A percentile compares a stretch with the other conserved stretches of the same genome.
phyloP scores from a whole-genome alignment of 306 rosid species.

The Lathyrus sativus region DNA sequence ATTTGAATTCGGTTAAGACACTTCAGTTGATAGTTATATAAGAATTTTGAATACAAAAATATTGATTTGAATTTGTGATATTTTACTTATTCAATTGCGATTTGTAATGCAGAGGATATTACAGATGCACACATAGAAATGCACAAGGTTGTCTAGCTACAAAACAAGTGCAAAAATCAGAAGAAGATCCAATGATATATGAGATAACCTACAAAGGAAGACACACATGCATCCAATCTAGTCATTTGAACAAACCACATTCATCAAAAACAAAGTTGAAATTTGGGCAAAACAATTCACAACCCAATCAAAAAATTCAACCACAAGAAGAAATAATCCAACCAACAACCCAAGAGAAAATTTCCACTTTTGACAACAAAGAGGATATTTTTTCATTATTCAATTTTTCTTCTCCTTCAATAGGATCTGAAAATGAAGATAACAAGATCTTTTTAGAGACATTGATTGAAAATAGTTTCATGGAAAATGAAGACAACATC shows the following conservation, averaged over 20 bases:
- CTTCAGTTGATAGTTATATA: too few relatives aligned
- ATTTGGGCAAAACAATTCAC: conserved; percentile 35
- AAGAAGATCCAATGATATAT: conserved; percentile 49
- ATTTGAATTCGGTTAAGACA: too few relatives aligned
- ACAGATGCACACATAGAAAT: conserved; percentile 72
- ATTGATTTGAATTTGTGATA: too few relatives aligned
- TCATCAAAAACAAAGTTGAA: conserved; percentile 35
- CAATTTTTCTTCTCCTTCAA: conserved; percentile 47
- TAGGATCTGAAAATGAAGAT: conserved; percentile 46
- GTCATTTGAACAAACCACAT: conserved; percentile 33
- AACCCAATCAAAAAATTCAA: conserved; percentile 28
- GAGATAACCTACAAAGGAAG: conserved; percentile 62
- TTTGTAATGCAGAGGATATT: conserved; percentile 69
- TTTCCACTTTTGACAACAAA: conserved; percentile 34
- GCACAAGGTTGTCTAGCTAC: conserved; percentile 79
- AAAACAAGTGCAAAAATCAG: conserved; percentile 81
- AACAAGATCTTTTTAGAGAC: conserved; percentile 41
- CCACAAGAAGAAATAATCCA: conserved; percentile 36
- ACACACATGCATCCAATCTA: conserved; percentile 67
- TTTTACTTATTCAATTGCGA: neutral
- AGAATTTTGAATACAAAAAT: fast-evolving
- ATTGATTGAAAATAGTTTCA: conserved; percentile 41
- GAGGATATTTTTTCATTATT: conserved; percentile 56
- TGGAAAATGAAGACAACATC: conserved; percentile 36
- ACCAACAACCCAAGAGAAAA: conserved; percentile 29